Percentiles rank a stretch among this genome's conserved stretches.
phyloP scores from a whole-genome alignment of 495 filamentous ascomycete genomes.

The Neurospora terricola region DNA sequence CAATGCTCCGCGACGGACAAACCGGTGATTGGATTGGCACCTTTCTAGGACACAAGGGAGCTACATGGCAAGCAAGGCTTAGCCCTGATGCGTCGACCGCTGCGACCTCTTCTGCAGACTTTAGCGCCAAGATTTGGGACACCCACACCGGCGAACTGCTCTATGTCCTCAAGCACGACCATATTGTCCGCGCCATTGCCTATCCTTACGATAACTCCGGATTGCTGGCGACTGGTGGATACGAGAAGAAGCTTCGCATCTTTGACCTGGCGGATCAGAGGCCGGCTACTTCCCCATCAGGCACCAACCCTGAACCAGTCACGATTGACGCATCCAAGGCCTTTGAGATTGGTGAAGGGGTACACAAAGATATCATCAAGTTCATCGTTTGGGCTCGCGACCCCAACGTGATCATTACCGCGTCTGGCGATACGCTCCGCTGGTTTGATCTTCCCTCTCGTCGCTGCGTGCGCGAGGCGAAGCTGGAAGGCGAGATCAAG shows the following conservation, averaged over 20 bases:
- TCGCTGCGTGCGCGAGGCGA: slow-evolving; percentile 57
- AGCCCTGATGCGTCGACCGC: slow-evolving; percentile 81
- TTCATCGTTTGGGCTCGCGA: slow-evolving; percentile 87
- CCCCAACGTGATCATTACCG: slow-evolving; percentile 77
- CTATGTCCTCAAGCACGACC: slow-evolving; percentile 77
- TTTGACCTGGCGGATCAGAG: slow-evolving; percentile 64
- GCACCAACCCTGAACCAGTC: slow-evolving; percentile 15
- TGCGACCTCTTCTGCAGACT: slow-evolving; percentile 90
- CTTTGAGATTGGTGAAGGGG: slow-evolving; percentile 77
- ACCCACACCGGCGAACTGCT: slow-evolving; percentile 88
- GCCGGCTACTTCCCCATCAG: slow-evolving; percentile 10
- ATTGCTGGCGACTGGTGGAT: slow-evolving; percentile 79
- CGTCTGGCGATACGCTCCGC: slow-evolving; percentile 80
- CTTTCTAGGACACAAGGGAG: slow-evolving; percentile 95
- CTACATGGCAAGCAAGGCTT: slow-evolving; percentile 88
- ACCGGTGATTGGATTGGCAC: slow-evolving; percentile 99
- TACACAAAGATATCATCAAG: slow-evolving; percentile 83
- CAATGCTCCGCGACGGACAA: slow-evolving; percentile 93
- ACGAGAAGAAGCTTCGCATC: slow-evolving; percentile 92
- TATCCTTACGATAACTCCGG: slow-evolving; percentile 74
- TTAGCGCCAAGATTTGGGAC: slow-evolving; percentile 96
- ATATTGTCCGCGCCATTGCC: slow-evolving; percentile 89
- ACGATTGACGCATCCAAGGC: slow-evolving; percentile 41
- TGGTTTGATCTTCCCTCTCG: slow-evolving; percentile 87
- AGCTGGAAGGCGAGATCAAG: slow-evolving; percentile 72